phyloP scores from a whole-genome alignment of 768 basidiomycete species.

The Imleria badia region DNA sequence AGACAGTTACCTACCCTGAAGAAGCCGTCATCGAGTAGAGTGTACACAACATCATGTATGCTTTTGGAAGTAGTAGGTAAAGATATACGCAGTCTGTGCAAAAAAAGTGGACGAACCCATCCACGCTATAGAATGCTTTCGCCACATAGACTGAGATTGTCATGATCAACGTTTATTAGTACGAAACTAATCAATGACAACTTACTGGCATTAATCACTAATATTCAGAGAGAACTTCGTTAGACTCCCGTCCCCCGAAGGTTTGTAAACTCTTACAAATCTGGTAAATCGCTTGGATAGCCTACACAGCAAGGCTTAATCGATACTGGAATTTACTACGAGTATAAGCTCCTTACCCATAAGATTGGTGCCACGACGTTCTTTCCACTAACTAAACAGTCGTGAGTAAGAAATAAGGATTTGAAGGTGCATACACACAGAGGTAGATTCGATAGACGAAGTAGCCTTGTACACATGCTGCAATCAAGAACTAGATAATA shows the following conservation, averaged over 20 bases:
- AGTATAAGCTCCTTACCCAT: neutral
- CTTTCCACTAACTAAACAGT: constrained; percentile 1
- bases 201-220: neutral
- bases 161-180: neutral
- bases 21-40: neutral
- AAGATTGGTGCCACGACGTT: constrained; percentile 1
- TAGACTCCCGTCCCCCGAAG: neutral
- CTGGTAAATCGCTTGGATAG: neutral
- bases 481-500: no score
- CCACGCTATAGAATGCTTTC: neutral
- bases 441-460: constrained; percentile 6
- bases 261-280: neutral
- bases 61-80: neutral
- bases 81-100: neutral
- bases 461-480: neutral
- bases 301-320: no score
- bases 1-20: neutral
- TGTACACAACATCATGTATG: neutral
- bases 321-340: no score
- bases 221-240: neutral
- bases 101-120: constrained; percentile 1
- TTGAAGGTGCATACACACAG: neutral
- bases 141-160: neutral
- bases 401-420: neutral
- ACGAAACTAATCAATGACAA: neutral